These are phyloP conservation scores for Panicum virgatum DNA, from an alignment of 202 grass and related monocot species.

Conservation along the genomic window DNA sequence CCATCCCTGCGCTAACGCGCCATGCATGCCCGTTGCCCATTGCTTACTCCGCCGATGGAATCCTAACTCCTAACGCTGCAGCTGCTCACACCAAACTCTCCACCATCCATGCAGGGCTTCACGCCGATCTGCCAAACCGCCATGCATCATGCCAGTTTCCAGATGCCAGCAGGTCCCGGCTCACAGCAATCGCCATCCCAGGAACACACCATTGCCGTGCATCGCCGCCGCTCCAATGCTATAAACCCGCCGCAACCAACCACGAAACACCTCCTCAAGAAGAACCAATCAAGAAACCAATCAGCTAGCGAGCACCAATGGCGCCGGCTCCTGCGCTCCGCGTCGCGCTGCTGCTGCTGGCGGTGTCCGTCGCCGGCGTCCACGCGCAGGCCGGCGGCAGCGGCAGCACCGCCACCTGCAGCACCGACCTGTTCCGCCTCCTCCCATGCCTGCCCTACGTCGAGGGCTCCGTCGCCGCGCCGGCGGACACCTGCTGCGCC, in stretches of 20 bases:
- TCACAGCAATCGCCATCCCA: neutral
- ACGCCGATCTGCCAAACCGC: conserved; percentile 15
- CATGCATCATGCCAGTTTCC: neutral
- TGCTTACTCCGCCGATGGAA: conserved; percentile 29
- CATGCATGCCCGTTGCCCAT: neutral
- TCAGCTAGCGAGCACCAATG: conserved; percentile 6
- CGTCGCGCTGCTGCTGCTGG: conserved; percentile 27
- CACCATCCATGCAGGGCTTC: conserved; percentile 17
- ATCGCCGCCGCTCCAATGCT: conserved; percentile 4
- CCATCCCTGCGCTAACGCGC: neutral
- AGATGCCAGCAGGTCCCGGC: conserved; percentile 5
- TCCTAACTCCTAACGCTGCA: conserved; percentile 29
- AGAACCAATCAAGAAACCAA: neutral
- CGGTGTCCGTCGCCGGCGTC: neutral
- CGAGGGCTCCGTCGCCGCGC: conserved; percentile 34
- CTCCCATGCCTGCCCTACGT: conserved; percentile 63
- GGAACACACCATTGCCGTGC: conserved; percentile 44
- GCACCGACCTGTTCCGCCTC: conserved; percentile 50
- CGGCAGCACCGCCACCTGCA: conserved; percentile 38
- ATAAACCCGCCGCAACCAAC: conserved; percentile 23
- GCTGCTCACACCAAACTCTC: conserved; percentile 28
- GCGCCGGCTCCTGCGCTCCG: neutral
- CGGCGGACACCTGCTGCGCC: conserved; percentile 69
- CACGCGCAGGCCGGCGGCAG: neutral
- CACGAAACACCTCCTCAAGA: neutral